A percentile compares a stretch with the other conserved stretches of the same genome.
These are phyloP conservation scores for Arachis monticola DNA, from an alignment of 331 rosid genomes.

Conservation along the genomic window DNA sequence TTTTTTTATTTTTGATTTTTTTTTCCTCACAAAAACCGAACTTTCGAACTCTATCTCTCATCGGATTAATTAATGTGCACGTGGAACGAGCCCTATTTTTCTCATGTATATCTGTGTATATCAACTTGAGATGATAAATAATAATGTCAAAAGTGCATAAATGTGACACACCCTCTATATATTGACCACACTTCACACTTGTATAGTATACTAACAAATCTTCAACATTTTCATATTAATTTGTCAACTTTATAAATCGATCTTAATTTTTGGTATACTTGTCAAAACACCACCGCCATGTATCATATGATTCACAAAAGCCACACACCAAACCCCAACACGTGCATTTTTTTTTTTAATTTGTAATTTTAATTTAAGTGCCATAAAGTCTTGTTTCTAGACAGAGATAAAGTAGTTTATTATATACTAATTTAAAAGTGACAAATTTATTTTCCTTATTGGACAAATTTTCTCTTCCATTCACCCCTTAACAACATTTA, in stretches of 20 bases:
- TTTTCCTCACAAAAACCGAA: not conserved
- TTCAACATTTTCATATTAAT: slow-evolving; percentile 9
- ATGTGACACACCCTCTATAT: not conserved
- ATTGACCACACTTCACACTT: slow-evolving; percentile 26
- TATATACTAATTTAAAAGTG: too few relatives aligned
- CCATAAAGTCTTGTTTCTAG: too few relatives aligned
- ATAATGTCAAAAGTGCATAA: too few relatives aligned
- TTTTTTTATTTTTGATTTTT: slow-evolving; percentile 3
- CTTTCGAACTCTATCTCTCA: slow-evolving; percentile 20
- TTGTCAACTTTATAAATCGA: slow-evolving; percentile 26
- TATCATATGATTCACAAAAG: not conserved
- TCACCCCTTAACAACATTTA: too few relatives aligned
- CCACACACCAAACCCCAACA: slow-evolving; percentile 31
- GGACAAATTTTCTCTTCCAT: too few relatives aligned
- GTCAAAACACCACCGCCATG: slow-evolving; percentile 38
- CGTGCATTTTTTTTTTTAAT: not conserved
- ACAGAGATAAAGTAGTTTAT: too few relatives aligned
- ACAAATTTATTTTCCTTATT: too few relatives aligned
- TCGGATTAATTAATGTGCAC: slow-evolving; percentile 33
- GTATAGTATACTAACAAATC: not conserved
- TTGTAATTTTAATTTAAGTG: too few relatives aligned
- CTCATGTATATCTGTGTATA: not conserved
- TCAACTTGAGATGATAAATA: not conserved
- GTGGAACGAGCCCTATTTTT: slow-evolving; percentile 43
- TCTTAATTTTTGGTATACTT: not conserved